Evolutionary conservation across 306 rosid genomes (phyloP), one percentile per base, ranked within the genome.

Genomic region (Coriaria nepalensis): DNA sequence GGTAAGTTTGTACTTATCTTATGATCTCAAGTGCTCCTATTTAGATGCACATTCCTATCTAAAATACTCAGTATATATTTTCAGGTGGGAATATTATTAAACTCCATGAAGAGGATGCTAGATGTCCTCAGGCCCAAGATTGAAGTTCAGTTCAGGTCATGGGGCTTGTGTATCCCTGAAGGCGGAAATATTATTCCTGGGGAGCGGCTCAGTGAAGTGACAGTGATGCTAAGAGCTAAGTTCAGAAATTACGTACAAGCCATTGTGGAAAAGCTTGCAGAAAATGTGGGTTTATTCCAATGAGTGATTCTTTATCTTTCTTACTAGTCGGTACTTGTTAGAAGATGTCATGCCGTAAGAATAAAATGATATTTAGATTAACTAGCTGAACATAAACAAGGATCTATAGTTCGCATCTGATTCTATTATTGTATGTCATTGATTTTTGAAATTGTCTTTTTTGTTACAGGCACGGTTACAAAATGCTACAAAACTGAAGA

Each of bases 211-310:
- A 92, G 96, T 49, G 98, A 92, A 74, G 98, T 92, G 45, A 80
- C 98, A 3, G 98, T 92, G 62, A 92, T 92, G 96, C 71, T 86
- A 57, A 82, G 98, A 62, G 83, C 98, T 2, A 92, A 92, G 71
- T 92, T 92, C 55, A 75, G 95, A 76, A 86, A 77, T 60, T 79
- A 86, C 63, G 11, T 92, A 34, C 98, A 85, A 62, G 94, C 93
- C 42, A 78, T 79, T 6, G 94, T 86, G 61, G 98, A 92, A 70
- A 92, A 82, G 59, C 93, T 92, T 5, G 68, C 60, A 9, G 98
- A 82, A 57, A 92, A 92, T 73, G 98, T 92, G 57, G 62, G 94
- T 47, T 62, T 52, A 20, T 20, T 1, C 29, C 29, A 20, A 20
- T 3, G 29, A 20, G 29, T 20, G 29, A 20, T 3, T 20, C 29